Evolutionary conservation across 352 stramenopile species (phyloP), one percentile per base, ranked within the genome.

Genomic region (Phytophthora litchii): DNA sequence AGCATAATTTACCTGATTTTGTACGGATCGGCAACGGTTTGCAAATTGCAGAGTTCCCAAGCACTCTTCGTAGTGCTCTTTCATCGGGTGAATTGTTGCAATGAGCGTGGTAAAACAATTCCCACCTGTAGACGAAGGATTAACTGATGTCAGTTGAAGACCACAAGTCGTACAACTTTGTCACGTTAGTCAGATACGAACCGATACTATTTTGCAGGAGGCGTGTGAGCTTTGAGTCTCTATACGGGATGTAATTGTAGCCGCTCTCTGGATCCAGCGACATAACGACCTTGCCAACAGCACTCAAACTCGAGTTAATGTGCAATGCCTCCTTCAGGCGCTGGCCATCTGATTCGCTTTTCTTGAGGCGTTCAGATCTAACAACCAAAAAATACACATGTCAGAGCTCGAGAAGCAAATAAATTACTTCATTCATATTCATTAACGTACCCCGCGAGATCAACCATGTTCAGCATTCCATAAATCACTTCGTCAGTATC

Each of bases 11-110:
- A 83, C 78, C 38, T 97, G 83, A 51, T 97, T 97, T 38, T 95
- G 83, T 31, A 97, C 91, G 1, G 87, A 95, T 59, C 91, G 85
- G 54, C 88, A 97, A 20, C 89, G 82, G 45, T 97, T 97, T 4
- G 91, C 91, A 61, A 97, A 97, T 62, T 97, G 89, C 1, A 96
- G 72, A 4, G 91, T 96, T 38, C 84, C 89, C 3, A 97, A 74
- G 60, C 89, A 97, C 42, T 97, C 89, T 62, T 97, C 89, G 38
- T 95, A 95, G 65, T 97, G 88, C 43, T 93, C 81, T 44, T 80
- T 91, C 82, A 91, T 92, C 25, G 89, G 89, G 29, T 95, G 84
- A 46, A 96, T 95, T 10, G 88, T 96, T 27, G 86, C 84, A 38
- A 95, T 84, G 3, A 96, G 64, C 13, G 81, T 89, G 54, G 84